These are phyloP conservation scores for Leccinum incarnatum DNA, from an alignment of 768 basidiomycete species.

Conservation along the genomic window DNA sequence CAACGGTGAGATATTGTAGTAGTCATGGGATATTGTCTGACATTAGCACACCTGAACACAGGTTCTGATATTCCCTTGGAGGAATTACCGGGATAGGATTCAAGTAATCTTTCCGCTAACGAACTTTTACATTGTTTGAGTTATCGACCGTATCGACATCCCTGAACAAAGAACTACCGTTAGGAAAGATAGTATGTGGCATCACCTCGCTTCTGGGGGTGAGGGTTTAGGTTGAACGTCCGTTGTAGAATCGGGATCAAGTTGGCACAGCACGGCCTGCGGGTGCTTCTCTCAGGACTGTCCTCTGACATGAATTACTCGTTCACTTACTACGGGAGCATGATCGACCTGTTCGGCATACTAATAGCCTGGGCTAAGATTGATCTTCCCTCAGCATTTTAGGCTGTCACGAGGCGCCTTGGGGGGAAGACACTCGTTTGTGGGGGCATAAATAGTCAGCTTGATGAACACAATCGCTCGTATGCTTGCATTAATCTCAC, in stretches of 20 bases:
- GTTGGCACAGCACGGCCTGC: not conserved
- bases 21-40: slow-evolving; percentile 15
- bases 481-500: slow-evolving; percentile 1
- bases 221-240: slow-evolving; percentile 67
- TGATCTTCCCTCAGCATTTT: slow-evolving; percentile 42
- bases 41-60: slow-evolving; percentile 6
- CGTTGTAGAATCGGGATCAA: slow-evolving; percentile 49
- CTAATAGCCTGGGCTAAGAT: slow-evolving; percentile 25
- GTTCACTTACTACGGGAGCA: not conserved
- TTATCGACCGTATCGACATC: not conserved
- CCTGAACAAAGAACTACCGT: slow-evolving; percentile 35
- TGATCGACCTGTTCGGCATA: not conserved
- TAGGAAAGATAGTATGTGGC: slow-evolving; percentile 54
- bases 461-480: not conserved
- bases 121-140: not conserved
- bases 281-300: slow-evolving; percentile 38
- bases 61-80: not conserved
- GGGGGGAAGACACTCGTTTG: slow-evolving; percentile 32
- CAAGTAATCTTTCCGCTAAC: not conserved
- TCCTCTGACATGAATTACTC: not conserved
- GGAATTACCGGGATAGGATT: not conserved
- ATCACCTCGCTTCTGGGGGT: slow-evolving; percentile 71
- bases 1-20: slow-evolving; percentile 9
- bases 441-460: not conserved
- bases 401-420: slow-evolving; percentile 52